These are phyloP conservation scores for Alternaria incomplexa DNA, from an alignment of 2,329 filamentous ascomycete genomes.

Conservation along the genomic window DNA sequence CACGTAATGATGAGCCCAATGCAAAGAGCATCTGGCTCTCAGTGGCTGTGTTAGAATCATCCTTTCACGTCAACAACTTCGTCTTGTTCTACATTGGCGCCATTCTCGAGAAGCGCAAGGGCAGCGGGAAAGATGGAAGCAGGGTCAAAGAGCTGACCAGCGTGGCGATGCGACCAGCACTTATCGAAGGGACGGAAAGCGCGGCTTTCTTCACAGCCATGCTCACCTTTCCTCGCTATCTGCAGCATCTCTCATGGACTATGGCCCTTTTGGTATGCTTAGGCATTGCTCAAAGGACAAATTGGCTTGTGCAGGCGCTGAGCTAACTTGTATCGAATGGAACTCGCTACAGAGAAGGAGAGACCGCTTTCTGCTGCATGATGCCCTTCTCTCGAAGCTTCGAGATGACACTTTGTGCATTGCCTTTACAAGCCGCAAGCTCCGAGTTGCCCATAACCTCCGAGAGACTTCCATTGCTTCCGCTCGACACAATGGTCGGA, in stretches of 20 bases:
- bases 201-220: background rate
- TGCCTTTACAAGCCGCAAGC: background rate
- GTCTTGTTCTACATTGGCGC: background rate
- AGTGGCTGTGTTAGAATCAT: background rate
- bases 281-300: background rate
- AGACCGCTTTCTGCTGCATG: background rate
- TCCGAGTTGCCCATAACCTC: background rate
- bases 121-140: background rate
- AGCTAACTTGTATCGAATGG: background rate
- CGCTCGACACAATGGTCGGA: background rate
- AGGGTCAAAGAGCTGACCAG: background rate
- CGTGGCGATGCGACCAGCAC: background rate
- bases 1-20: background rate
- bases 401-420: background rate
- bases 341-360: background rate
- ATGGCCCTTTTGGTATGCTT: background rate
- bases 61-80: background rate
- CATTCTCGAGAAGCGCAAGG: background rate
- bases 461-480: background rate
- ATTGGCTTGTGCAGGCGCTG: background rate
- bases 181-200: constrained; percentile 1
- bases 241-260: background rate
- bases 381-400: background rate
- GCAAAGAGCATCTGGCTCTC: background rate
- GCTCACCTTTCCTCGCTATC: background rate